A percentile compares a stretch with the other conserved stretches of the same genome.
These are phyloP conservation scores for Monosporascus ibericus DNA, from an alignment of 2,329 filamentous ascomycete genomes.

Conservation along the genomic window DNA sequence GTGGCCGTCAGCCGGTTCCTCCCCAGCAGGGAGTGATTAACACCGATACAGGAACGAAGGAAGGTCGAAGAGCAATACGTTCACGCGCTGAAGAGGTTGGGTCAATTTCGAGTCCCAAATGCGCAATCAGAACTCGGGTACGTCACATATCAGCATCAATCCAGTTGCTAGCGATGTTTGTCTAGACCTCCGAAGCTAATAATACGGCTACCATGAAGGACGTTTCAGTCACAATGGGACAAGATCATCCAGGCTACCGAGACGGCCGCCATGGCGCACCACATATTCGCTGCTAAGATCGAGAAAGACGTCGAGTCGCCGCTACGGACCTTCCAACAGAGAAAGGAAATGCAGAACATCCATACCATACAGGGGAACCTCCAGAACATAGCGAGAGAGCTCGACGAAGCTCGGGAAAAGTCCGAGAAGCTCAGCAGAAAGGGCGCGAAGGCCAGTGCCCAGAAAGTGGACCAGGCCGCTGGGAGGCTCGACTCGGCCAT, in stretches of 20 bases:
- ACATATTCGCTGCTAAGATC: conserved; percentile 72
- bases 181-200: conserved; percentile 9
- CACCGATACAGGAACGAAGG: conserved; percentile 68
- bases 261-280: conserved; percentile 76
- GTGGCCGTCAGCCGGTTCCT: conserved; percentile 4
- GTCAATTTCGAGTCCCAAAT: conserved; percentile 67
- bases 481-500: conserved; percentile 70
- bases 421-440: conserved; percentile 79
- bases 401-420: conserved; percentile 79
- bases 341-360: conserved; percentile 76
- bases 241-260: conserved; percentile 77
- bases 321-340: conserved; percentile 66
- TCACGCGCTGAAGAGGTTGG: conserved; percentile 72
- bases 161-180: not conserved
- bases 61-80: conserved; percentile 89
- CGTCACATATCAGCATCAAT: conserved; percentile 20
- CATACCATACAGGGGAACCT: conserved; percentile 77
- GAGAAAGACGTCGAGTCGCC: conserved; percentile 84
- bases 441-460: conserved; percentile 66
- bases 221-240: conserved; percentile 88
- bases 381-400: conserved; percentile 70
- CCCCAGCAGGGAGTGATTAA: not conserved
- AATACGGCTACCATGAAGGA: conserved; percentile 43
- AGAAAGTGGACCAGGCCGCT: conserved; percentile 70
- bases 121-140: conserved; percentile 82